Evolutionary conservation across 176 grass and related monocot genomes (phyloP).

Genomic region (Carex kokanica): DNA sequence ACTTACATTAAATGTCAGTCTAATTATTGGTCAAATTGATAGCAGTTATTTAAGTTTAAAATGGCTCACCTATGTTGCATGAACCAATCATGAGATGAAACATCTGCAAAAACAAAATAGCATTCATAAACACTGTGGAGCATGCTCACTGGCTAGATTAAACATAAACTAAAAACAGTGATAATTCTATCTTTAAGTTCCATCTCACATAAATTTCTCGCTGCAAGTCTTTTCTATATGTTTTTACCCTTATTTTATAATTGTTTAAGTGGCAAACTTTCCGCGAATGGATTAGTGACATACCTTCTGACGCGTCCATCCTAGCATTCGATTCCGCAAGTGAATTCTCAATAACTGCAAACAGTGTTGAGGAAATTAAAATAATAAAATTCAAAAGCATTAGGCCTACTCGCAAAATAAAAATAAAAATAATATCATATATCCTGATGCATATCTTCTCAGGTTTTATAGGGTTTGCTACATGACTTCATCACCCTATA

Average conservation of each 20-base stretch:
- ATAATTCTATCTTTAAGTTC: background rate
- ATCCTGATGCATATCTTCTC: background rate
- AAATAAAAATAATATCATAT: background rate
- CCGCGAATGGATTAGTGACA: background rate
- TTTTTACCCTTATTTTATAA: background rate
- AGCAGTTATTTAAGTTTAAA: conserved; percentile 21
- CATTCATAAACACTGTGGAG: conserved; percentile 30
- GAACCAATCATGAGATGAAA: conserved; percentile 95
- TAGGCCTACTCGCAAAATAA: background rate
- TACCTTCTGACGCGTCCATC: conserved; percentile 99
- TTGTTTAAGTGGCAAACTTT: background rate
- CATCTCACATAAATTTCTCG: conserved; percentile 9
- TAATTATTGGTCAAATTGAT: conserved; percentile 24
- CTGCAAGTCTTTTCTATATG: background rate
- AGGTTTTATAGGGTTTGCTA: background rate
- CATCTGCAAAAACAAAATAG: conserved; percentile 80
- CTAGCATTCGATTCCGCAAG: conserved; percentile 60
- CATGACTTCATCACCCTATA: background rate
- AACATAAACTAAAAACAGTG: conserved; percentile 12
- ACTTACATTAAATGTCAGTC: conserved; percentile 24
- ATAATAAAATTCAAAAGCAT: background rate
- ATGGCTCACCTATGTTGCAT: conserved; percentile 76
- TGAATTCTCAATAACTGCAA: conserved; percentile 86
- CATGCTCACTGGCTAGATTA: background rate
- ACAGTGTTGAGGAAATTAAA: background rate